A percentile compares a stretch with the other conserved stretches of the same genome.
Conservation (phyloP, 2,329 filamentous ascomycete species). For the Byssothecium circinans region DNA sequence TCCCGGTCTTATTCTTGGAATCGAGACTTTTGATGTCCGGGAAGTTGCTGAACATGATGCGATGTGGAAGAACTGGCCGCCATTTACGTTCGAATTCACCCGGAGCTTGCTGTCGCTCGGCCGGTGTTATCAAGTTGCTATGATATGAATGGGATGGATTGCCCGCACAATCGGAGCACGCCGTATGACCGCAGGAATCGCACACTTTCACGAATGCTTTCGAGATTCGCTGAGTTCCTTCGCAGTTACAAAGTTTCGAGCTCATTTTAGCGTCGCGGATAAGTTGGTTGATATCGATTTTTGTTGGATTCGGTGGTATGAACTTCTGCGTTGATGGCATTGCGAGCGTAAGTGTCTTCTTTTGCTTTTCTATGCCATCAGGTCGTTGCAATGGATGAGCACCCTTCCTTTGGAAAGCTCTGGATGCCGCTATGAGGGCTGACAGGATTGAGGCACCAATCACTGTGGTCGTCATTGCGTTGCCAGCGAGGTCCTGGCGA, state of each 20-base stretch:
- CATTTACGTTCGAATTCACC: slow-evolving; percentile 50
- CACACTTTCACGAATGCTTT: slow-evolving; percentile 51
- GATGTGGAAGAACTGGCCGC: slow-evolving; percentile 27
- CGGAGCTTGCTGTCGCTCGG: slow-evolving; percentile 41
- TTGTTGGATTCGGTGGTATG: neutral
- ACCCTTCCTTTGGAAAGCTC: slow-evolving; percentile 9
- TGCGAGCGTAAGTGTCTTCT: too few relatives aligned
- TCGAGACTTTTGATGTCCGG: slow-evolving; percentile 9
- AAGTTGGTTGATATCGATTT: slow-evolving; percentile 6
- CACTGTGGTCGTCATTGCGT: slow-evolving; percentile 77
- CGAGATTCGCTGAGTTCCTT: slow-evolving; percentile 50
- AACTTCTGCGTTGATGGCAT: too few relatives aligned
- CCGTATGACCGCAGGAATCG: slow-evolving; percentile 56
- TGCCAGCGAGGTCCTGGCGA: slow-evolving; percentile 71
- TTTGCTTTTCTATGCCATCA: too few relatives aligned
- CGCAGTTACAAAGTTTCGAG: slow-evolving; percentile 59
- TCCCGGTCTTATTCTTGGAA: too few relatives aligned
- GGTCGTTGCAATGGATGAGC: neutral
- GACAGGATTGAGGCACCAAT: slow-evolving; percentile 65
- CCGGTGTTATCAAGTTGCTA: slow-evolving; percentile 1
- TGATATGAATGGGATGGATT: slow-evolving; percentile 56
- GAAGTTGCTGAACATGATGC: slow-evolving; percentile 23
- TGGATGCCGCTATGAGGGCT: slow-evolving; percentile 52
- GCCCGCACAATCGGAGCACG: slow-evolving; percentile 56
- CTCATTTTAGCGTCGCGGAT: slow-evolving; percentile 36